Evolutionary conservation across 768 basidiomycete species (phyloP), one percentile per base, ranked within the genome.

Genomic region (Pleurotus pulmonarius): DNA sequence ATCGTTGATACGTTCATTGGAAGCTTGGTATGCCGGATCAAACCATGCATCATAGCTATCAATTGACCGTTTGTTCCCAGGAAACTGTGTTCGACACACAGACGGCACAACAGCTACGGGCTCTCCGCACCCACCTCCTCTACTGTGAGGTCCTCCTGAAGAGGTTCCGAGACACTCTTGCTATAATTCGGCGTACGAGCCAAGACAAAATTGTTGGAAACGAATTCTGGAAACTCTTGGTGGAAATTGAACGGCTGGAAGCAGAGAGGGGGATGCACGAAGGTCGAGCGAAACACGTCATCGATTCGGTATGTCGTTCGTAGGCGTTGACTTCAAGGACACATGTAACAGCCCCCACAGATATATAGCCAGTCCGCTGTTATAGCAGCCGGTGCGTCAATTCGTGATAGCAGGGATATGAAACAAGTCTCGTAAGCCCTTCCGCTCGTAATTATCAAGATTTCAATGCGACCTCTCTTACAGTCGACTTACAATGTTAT

Each of bases 231-330:
- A 79, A 75, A 49, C 66, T 86, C 25, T 53, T 79, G 6, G 68
- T 70, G 4, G 83, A 82, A 60, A 80, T 84, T n/a, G 69, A 73
- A 18, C 69, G 83, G 34, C 61, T 85, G 37, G 74, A 83, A 60
- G 65, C 62, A 61, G 69, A 65, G 15, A 65, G 76, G 51, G 56
- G 56, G 2, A 72, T 77, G 73, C 74, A 77, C 58, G 74, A 75
- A 38, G 72, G 68, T 53, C 64, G 78, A 52, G 59, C 81, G 59
- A 76, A 73, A 63, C 80, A 82, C 57, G 77, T 80, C 43, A 80
- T 82, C 75, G 68, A 77, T 58, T 60, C 80, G 56, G 79, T 79
- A 51, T 16, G 67, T 5, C 49, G 24, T 20, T 9, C 20, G 3
- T 20, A 46, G 6, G 40, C 56, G n/a, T 11, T 15, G 20, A 20